Percentiles rank a stretch among this genome's conserved stretches.
These are phyloP conservation scores for Euptelea pleiosperma DNA, from an alignment of 164 flowering plant species.

Conservation along the genomic window DNA sequence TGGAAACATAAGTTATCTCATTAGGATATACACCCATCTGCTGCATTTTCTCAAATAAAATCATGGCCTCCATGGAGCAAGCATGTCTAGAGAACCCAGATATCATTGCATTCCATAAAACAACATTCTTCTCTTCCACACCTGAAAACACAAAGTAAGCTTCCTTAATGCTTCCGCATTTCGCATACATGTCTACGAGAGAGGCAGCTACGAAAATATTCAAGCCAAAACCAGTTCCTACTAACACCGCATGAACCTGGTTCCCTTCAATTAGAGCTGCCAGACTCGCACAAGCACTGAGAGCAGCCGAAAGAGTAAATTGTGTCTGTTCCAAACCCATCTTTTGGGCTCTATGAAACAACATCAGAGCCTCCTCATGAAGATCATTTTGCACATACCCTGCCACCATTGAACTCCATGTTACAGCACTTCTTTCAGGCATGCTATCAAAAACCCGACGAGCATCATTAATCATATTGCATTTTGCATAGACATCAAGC, in stretches of 20 bases:
- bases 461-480: constrained; percentile 51
- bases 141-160: constrained; percentile 52
- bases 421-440: constrained; percentile 60
- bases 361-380: constrained; percentile 63
- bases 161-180: constrained; percentile 63
- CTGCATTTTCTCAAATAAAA: constrained; percentile 84
- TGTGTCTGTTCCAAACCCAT: constrained; percentile 39
- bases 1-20: constrained; percentile 61
- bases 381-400: constrained; percentile 74
- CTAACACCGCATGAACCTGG: constrained; percentile 58
- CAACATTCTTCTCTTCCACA: constrained; percentile 45
- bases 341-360: constrained; percentile 42
- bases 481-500: constrained; percentile 82
- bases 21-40: constrained; percentile 55
- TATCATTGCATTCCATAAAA: constrained; percentile 78
- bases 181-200: constrained; percentile 86
- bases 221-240: constrained; percentile 49
- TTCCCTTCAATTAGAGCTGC: constrained; percentile 73
- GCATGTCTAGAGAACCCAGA: constrained; percentile 86
- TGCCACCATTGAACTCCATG: constrained; percentile 89
- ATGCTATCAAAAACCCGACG: constrained; percentile 45
- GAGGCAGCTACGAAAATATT: constrained; percentile 57
- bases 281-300: constrained; percentile 71
- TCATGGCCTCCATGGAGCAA: constrained; percentile 50
- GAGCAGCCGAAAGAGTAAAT: constrained; percentile 62